A percentile compares a stretch with the other conserved stretches of the same genome.
These are phyloP conservation scores for Proliferodiscus dingleyae DNA, from an alignment of 2,329 filamentous ascomycete species.

Conservation along the genomic window DNA sequence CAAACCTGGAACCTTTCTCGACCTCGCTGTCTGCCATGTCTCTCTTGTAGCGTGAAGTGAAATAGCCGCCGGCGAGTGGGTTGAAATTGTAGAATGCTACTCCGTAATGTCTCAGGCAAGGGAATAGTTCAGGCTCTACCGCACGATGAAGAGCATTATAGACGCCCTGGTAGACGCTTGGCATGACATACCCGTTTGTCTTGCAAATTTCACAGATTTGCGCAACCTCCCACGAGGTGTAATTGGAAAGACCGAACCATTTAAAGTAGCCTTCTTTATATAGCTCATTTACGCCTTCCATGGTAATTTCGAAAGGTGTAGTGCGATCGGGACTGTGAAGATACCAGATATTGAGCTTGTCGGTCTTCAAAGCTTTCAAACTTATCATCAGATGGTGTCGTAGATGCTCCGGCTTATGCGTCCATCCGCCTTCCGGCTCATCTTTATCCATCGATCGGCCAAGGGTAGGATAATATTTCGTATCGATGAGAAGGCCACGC, in stretches of 20 bases:
- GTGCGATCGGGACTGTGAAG: slow-evolving; percentile 19
- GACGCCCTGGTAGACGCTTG: slow-evolving; percentile 32
- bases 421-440: slow-evolving; percentile 11
- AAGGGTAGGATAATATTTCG: slow-evolving; percentile 40
- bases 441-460: slow-evolving; percentile 15
- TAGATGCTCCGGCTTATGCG: slow-evolving; percentile 47
- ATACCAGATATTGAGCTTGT: slow-evolving; percentile 31
- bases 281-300: slow-evolving; percentile 27
- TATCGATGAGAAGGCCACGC: slow-evolving; percentile 57
- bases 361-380: slow-evolving; percentile 47
- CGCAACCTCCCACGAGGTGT: slow-evolving; percentile 37
- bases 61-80: slow-evolving; percentile 47
- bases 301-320: slow-evolving; percentile 21
- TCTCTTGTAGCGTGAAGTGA: slow-evolving; percentile 45
- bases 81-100: slow-evolving; percentile 60
- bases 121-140: slow-evolving; percentile 59
- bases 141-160: slow-evolving; percentile 35
- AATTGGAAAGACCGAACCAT: slow-evolving; percentile 58
- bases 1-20: slow-evolving; percentile 20
- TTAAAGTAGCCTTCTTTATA: slow-evolving; percentile 30
- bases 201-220: slow-evolving; percentile 31
- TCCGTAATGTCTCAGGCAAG: slow-evolving; percentile 53
- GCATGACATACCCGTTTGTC: slow-evolving; percentile 31
- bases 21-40: slow-evolving; percentile 38
- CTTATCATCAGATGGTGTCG: slow-evolving; percentile 45